These are phyloP conservation scores for Ophiostoma quercus DNA, from an alignment of 2,329 filamentous ascomycete genomes.

Conservation along the genomic window DNA sequence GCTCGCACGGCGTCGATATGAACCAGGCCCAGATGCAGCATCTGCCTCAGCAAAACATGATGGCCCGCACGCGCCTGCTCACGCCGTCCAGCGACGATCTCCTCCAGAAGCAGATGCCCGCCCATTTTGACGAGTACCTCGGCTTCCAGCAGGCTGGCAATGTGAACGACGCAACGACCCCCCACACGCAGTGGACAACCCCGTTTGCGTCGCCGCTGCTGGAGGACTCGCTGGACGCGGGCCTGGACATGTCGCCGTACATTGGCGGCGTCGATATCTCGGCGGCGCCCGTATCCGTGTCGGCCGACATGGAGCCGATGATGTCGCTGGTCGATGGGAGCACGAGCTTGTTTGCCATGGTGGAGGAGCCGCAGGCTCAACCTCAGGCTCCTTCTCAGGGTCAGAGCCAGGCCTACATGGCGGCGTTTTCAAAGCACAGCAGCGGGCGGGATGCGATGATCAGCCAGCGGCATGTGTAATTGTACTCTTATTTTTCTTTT, in stretches of 20 bases:
- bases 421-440: slow-evolving; percentile 14
- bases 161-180: not conserved
- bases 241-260: slow-evolving; percentile 8
- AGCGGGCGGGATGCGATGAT: slow-evolving; percentile 7
- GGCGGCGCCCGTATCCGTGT: not conserved
- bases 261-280: not conserved
- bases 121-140: not conserved
- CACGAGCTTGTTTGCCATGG: slow-evolving; percentile 12
- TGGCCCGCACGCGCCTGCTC: not conserved
- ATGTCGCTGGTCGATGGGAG: not conserved
- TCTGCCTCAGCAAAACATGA: not conserved
- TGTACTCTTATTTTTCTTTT: not conserved
- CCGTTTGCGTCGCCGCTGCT: slow-evolving; percentile 15
- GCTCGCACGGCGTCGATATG: not conserved
- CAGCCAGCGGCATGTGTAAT: not conserved
- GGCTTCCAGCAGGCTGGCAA: not conserved
- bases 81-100: not conserved
- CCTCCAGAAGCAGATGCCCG: not conserved
- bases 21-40: not conserved
- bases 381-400: not conserved
- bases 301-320: not conserved
- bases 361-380: not conserved
- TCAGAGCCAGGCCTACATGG: not conserved
- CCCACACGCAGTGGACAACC: slow-evolving; percentile 12
- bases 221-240: not conserved